Conservation (phyloP, 495 filamentous ascomycete genomes). For the Neurospora sp. region DNA sequence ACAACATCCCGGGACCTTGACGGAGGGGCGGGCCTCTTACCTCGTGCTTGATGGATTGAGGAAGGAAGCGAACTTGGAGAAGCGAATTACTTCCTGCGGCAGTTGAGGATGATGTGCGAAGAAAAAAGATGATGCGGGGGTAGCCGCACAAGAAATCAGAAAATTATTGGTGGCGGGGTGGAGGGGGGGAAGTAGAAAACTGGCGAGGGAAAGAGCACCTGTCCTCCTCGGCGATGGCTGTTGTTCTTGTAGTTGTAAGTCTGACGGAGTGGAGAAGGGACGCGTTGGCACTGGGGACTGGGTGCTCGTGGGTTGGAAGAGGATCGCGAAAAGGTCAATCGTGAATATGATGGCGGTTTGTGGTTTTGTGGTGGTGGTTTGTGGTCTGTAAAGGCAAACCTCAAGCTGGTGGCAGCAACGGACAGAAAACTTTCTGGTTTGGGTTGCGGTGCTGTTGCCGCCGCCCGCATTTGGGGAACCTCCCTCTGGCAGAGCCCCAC, state of each 20-base stretch:
- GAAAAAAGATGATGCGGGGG: background rate
- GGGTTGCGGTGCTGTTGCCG: background rate
- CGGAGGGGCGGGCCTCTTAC: background rate
- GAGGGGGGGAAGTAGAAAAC: background rate
- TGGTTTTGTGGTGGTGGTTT: background rate
- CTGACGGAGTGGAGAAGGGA: background rate
- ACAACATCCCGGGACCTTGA: background rate
- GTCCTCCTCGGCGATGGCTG: background rate
- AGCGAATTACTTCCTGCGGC: background rate
- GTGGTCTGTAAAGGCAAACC: background rate
- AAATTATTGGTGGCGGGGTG: background rate
- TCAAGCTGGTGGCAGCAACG: background rate
- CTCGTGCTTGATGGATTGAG: background rate
- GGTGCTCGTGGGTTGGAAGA: background rate
- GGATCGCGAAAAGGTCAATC: background rate
- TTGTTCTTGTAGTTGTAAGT: background rate
- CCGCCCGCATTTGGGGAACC: background rate
- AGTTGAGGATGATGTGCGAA: background rate
- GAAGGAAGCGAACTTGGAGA: background rate
- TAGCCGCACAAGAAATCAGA: background rate
- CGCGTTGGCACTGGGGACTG: background rate
- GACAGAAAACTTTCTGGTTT: background rate
- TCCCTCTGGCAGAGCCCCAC: background rate
- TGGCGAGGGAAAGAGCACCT: background rate
- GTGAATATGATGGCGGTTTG: background rate